Conservation (phyloP, 257 asterid species). For the Jacaranda copaia region DNA sequence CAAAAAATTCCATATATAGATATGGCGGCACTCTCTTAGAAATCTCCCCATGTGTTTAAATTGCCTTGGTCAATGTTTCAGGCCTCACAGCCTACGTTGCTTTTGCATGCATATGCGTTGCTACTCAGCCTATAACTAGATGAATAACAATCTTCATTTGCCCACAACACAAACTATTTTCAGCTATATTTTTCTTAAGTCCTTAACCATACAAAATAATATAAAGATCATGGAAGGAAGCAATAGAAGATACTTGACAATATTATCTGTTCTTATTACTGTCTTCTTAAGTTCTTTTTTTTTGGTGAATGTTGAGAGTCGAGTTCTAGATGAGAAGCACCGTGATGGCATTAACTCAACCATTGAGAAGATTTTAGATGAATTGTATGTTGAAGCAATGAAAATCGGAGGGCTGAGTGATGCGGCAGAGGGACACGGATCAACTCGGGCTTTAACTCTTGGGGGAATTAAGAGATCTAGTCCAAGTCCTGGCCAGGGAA, state of each 20-base stretch:
- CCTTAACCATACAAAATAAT: neutral
- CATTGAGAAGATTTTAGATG: conserved; percentile 35
- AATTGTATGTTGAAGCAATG: conserved; percentile 35
- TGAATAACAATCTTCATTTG: too few relatives aligned
- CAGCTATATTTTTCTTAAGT: too few relatives aligned
- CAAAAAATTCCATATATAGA: neutral
- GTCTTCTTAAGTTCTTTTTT: too few relatives aligned
- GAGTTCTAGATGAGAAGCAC: too few relatives aligned
- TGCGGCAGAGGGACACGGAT: conserved; percentile 40
- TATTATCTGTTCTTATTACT: too few relatives aligned
- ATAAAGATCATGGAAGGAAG: neutral
- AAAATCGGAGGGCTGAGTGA: conserved; percentile 44
- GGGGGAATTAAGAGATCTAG: conserved; percentile 51
- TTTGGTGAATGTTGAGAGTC: too few relatives aligned
- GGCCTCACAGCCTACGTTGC: too few relatives aligned
- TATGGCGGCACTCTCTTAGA: neutral
- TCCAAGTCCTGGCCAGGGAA: conserved; percentile 51
- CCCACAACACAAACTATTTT: too few relatives aligned
- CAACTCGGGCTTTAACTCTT: conserved; percentile 20
- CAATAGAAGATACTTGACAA: too few relatives aligned
- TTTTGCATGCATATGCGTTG: too few relatives aligned
- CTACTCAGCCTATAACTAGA: too few relatives aligned
- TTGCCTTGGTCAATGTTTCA: neutral
- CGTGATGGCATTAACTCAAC: neutral
- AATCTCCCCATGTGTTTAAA: neutral